These are phyloP conservation scores for Tagetes erecta DNA, from an alignment of 129 eudicot species.

Conservation along the genomic window DNA sequence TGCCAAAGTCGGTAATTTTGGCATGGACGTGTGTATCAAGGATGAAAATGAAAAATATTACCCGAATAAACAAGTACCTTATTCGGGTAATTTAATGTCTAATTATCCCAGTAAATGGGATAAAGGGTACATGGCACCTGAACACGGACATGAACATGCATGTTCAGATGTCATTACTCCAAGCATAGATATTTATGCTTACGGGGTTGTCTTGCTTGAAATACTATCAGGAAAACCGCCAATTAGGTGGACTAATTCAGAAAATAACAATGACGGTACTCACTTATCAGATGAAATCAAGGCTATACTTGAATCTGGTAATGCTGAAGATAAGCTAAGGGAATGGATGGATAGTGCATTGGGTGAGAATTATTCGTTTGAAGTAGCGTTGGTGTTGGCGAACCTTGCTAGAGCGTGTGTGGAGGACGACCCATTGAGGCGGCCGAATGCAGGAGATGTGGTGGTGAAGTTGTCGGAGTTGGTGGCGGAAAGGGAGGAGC, in stretches of 20 bases:
- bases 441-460: conserved; percentile 80
- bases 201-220: conserved; percentile 42
- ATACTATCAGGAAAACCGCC: conserved; percentile 41
- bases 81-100: conserved; percentile 25
- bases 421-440: conserved; percentile 50
- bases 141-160: background rate
- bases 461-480: conserved; percentile 70
- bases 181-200: conserved; percentile 34
- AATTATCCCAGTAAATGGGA: conserved; percentile 42
- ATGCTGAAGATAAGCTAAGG: conserved; percentile 50
- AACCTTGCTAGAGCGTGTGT: conserved; percentile 80
- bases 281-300: conserved; percentile 52
- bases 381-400: conserved; percentile 57
- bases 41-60: conserved; percentile 4
- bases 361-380: conserved; percentile 70
- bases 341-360: conserved; percentile 74
- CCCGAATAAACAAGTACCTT: conserved; percentile 29
- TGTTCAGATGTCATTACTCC: conserved; percentile 4
- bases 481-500: conserved; percentile 51
- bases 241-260: conserved; percentile 27
- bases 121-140: conserved; percentile 68
- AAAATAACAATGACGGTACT: conserved; percentile 24
- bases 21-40: conserved; percentile 50
- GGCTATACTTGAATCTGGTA: conserved; percentile 43
- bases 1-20: conserved; percentile 85